These are phyloP conservation scores for Penicillium taxi DNA, from an alignment of 495 filamentous ascomycete genomes.

Conservation along the genomic window DNA sequence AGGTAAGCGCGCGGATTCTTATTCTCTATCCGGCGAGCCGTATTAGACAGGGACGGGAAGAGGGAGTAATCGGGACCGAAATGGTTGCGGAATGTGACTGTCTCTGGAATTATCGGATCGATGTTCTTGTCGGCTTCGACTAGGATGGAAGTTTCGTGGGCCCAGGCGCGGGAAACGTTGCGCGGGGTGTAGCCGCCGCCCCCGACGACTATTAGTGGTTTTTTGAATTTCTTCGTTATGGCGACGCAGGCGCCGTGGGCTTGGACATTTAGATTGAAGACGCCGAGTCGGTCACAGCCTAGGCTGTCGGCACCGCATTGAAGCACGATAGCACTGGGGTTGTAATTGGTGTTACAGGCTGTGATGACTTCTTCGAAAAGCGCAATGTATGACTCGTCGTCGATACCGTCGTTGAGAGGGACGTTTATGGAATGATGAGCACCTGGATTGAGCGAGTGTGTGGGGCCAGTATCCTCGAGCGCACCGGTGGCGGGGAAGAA, in stretches of 20 bases:
- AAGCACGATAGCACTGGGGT: constrained; percentile 80
- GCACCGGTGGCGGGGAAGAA: constrained; percentile 65
- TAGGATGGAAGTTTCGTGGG: constrained; percentile 88
- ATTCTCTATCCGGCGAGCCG: constrained; percentile 63
- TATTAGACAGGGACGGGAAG: constrained; percentile 65
- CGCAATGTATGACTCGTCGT: constrained; percentile 79
- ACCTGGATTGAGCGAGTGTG: constrained; percentile 52
- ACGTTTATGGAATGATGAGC: constrained; percentile 61
- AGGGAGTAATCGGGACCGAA: constrained; percentile 74
- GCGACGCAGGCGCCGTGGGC: constrained; percentile 88
- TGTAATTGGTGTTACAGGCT: constrained; percentile 65
- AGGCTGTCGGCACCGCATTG: constrained; percentile 96
- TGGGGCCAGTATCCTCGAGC: constrained; percentile 51
- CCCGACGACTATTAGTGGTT: constrained; percentile 83
- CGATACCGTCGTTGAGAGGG: constrained; percentile 70
- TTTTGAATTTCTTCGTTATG: constrained; percentile 66
- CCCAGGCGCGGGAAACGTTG: constrained; percentile 94
- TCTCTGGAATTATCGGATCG: constrained; percentile 61
- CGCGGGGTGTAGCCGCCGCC: constrained; percentile 96
- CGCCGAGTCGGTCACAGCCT: constrained; percentile 84
- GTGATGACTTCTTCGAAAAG: constrained; percentile 79
- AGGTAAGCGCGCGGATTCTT: constrained; percentile 70
- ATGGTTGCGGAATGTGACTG: constrained; percentile 69
- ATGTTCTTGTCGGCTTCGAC: constrained; percentile 65
- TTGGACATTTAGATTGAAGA: constrained; percentile 92